Percentiles rank a stretch among this genome's conserved stretches.
These are phyloP conservation scores for Erythrophleum fordii DNA, from an alignment of 306 rosid genomes.

Conservation along the genomic window DNA sequence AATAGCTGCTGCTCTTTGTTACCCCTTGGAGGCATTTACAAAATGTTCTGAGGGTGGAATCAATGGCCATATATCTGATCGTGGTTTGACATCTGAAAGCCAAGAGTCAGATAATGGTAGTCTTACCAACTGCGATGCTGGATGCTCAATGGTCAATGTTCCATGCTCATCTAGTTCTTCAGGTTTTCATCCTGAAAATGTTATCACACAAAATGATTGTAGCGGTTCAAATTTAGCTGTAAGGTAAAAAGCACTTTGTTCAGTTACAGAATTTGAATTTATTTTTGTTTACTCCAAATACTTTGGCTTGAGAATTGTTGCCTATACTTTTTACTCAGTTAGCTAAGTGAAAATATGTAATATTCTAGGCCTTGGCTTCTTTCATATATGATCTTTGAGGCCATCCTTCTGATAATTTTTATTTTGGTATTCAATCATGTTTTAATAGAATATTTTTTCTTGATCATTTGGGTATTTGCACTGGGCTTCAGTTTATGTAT, in stretches of 20 bases:
- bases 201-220: conserved; percentile 42
- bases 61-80: conserved; percentile 55
- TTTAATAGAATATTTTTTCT: conserved; percentile 7
- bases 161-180: conserved; percentile 51
- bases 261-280: conserved; percentile 9
- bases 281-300: conserved; percentile 8
- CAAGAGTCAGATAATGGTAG: conserved; percentile 44
- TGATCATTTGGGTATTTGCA: conserved; percentile 18
- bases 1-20: conserved; percentile 83
- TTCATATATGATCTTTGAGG: neutral
- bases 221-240: conserved; percentile 57
- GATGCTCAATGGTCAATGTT: conserved; percentile 42
- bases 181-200: conserved; percentile 49
- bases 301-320: conserved; percentile 13
- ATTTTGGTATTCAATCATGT: neutral
- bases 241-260: conserved; percentile 55
- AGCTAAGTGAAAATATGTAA: conserved; percentile 17
- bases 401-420: conserved; percentile 21
- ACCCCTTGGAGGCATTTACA: conserved; percentile 68
- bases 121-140: conserved; percentile 41
- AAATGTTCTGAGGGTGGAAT: conserved; percentile 50
- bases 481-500: neutral
- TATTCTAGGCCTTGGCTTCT: conserved; percentile 15
- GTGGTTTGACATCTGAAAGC: conserved; percentile 49
- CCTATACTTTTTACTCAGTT: neutral